Percentiles rank a stretch among this genome's conserved stretches.
Evolutionary conservation across 441 rosid species (phyloP).

Genomic region (Populus trichocarpa): DNA sequence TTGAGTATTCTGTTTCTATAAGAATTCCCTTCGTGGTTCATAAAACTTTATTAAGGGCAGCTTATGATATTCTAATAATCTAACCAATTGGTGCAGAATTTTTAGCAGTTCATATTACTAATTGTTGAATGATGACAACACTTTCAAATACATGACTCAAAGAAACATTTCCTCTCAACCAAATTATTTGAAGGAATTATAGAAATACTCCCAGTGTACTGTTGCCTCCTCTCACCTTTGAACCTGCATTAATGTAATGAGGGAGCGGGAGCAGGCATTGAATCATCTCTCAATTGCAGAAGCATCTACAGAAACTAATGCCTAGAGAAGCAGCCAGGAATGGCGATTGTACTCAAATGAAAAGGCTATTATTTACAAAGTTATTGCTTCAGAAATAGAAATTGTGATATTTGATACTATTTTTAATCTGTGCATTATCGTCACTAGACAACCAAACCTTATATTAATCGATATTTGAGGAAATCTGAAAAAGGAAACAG

Average conservation of each 20-base stretch:
- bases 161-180: background rate
- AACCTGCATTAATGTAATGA: background rate
- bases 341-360: background rate
- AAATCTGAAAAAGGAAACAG: background rate
- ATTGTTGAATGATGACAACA: background rate
- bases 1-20: background rate
- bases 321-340: background rate
- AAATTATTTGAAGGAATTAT: background rate
- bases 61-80: background rate
- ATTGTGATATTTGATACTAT: background rate
- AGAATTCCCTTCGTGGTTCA: background rate
- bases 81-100: background rate
- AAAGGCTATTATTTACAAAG: background rate
- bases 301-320: background rate
- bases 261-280: background rate
- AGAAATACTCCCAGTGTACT: background rate
- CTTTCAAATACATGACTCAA: background rate
- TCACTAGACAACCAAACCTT: background rate
- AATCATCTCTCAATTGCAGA: background rate
- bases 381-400: background rate
- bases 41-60: background rate
- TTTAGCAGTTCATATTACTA: background rate
- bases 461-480: background rate
- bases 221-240: background rate
- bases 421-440: background rate